phyloP scores from a whole-genome alignment of 2,329 filamentous ascomycete genomes.

The Monilinia vaccinii-corymbosi region DNA sequence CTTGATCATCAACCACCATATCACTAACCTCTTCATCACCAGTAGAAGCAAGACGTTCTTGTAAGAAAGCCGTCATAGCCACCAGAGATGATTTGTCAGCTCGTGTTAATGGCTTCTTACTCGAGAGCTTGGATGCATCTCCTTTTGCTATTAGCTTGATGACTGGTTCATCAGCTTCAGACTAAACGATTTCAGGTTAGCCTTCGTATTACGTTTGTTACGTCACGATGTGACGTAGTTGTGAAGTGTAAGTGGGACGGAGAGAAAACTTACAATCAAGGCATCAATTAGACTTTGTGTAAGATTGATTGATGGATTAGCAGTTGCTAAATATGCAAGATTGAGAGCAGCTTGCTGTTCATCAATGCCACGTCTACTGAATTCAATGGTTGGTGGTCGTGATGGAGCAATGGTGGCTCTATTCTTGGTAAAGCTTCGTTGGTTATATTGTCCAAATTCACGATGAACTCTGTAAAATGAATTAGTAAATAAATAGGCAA shows the following conservation, averaged over 20 bases:
- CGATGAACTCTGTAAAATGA: slow-evolving; percentile 9
- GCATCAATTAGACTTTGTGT: slow-evolving; percentile 45
- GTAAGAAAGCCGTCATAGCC: slow-evolving; percentile 19
- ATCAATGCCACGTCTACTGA: slow-evolving; percentile 32
- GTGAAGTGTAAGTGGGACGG: background rate
- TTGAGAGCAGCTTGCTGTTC: slow-evolving; percentile 60
- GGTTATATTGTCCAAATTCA: slow-evolving; percentile 12
- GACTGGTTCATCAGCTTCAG: slow-evolving; percentile 35
- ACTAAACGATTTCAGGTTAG: slow-evolving; percentile 27
- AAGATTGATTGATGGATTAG: slow-evolving; percentile 35
- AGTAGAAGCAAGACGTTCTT: slow-evolving; percentile 12
- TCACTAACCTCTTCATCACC: background rate
- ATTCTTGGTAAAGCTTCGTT: slow-evolving; percentile 3
- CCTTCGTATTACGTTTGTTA: background rate
- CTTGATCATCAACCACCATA: background rate
- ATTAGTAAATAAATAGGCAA: background rate
- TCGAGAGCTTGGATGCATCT: slow-evolving; percentile 16
- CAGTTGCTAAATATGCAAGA: slow-evolving; percentile 47
- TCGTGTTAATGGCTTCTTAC: slow-evolving; percentile 3
- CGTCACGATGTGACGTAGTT: slow-evolving; percentile 1
- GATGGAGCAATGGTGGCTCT: slow-evolving; percentile 12
- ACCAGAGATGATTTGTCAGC: slow-evolving; percentile 15
- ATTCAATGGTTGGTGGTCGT: slow-evolving; percentile 7
- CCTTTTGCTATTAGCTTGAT: slow-evolving; percentile 30
- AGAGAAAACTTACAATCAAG: slow-evolving; percentile 47